Percentiles rank a stretch among this genome's conserved stretches.
These are phyloP conservation scores for Elaphomyces granulatus DNA, from an alignment of 495 filamentous ascomycete species.

Conservation along the genomic window DNA sequence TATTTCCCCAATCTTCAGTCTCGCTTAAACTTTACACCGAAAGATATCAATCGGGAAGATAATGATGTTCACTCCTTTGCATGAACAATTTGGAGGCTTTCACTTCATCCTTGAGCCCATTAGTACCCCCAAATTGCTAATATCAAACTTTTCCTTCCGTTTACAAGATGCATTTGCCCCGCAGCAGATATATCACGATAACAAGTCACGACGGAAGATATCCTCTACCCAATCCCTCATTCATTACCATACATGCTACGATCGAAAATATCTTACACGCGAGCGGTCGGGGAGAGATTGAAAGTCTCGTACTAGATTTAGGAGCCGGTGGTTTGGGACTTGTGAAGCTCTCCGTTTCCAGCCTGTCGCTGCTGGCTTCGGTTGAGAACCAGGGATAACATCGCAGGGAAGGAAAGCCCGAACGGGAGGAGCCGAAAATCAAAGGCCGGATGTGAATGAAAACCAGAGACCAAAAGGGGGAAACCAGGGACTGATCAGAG, in stretches of 20 bases:
- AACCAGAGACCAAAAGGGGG: too few species aligned
- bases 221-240: conserved; percentile 1
- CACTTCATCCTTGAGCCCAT: neutral
- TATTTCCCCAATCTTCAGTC: neutral
- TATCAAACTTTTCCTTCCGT: too few species aligned
- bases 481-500: too few species aligned
- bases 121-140: neutral
- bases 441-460: too few species aligned
- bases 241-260: conserved; percentile 5
- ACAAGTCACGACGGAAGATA: conserved; percentile 3
- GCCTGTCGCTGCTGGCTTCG: too few species aligned
- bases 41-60: neutral
- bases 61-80: neutral
- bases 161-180: neutral
- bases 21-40: neutral
- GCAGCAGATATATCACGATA: neutral
- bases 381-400: too few species aligned
- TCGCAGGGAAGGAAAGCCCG: too few species aligned
- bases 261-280: conserved; percentile 6
- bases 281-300: conserved; percentile 3
- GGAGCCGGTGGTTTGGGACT: neutral
- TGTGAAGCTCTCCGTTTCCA: too few species aligned
- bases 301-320: neutral
- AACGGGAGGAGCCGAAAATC: too few species aligned
- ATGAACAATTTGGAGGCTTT: neutral